These are phyloP conservation scores for Citrus sp. DNA, from an alignment of 345 rosid species.

Conservation along the genomic window DNA sequence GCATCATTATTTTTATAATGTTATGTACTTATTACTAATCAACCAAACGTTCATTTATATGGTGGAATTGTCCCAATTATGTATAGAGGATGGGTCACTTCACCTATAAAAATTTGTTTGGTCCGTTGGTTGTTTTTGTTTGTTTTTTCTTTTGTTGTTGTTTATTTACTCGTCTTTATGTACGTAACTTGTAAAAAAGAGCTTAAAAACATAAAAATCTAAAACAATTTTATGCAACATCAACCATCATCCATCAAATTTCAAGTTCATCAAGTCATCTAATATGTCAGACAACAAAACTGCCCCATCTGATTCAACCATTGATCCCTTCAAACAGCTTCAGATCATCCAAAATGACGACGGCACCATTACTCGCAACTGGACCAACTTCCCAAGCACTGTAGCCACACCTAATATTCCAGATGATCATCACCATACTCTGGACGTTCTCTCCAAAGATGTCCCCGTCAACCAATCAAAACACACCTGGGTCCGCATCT, in stretches of 20 bases:
- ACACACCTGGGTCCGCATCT: constrained; percentile 31
- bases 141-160: too few species aligned
- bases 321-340: neutral
- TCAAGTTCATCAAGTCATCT: neutral
- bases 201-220: too few species aligned
- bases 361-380: neutral
- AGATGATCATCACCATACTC: neutral
- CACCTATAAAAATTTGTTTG: too few species aligned
- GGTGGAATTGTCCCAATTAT: too few species aligned
- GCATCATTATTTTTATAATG: too few species aligned
- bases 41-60: too few species aligned
- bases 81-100: too few species aligned
- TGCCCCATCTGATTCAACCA: neutral
- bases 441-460: constrained; percentile 18
- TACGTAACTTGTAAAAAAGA: too few species aligned
- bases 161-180: too few species aligned
- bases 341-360: neutral
- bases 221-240: neutral
- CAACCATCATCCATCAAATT: neutral
- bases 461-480: constrained; percentile 28
- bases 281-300: neutral
- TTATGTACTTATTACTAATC: too few species aligned
- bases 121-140: too few species aligned
- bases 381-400: neutral
- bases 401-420: neutral